Evolutionary conservation across 441 rosid genomes (phyloP), one percentile per base, ranked within the genome.

Genomic region (Rhodomyrtus psidioides): DNA sequence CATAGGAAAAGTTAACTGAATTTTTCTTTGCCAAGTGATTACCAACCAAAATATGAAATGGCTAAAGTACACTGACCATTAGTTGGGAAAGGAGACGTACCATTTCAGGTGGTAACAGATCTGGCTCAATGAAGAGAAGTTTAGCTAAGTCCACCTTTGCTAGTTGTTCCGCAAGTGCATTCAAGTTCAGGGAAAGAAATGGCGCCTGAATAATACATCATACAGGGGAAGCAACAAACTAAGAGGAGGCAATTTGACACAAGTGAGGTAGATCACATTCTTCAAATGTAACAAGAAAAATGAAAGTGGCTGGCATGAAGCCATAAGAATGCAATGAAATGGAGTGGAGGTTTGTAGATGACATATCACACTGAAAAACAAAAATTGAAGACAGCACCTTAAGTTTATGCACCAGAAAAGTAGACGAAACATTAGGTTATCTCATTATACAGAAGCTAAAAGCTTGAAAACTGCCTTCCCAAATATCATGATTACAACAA

Each of bases 61-160:
- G 79, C n/a, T 39, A 12, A 70, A 21, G n/a, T 70, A 70, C 49
- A 39, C 24, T 21, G 44, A 4, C 49, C 79, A 70, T 70, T 26
- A n/a, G 49, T 46, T 24, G 54, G 42, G 5, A 60, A 57, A 9
- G 9, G 70, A 79, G 53, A 75, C 90, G 65, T 93, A 95, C 98
- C 96, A 85, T 86, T 55, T 94, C 95, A 30, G 92, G 65, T 6
- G 95, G 93, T 79, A 97, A 90, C 56, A 95, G 88, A 89, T 97
- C 96, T 46, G 93, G 87, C 83, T 95, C 98, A 62, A 97, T 92
- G 91, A 92, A 95, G 57, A 95, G 96, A 88, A 95, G 89, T 88
- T 92, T 85, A 6, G 94, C 92, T 88, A 95, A 85, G 60, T 95
- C 95, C 59, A 94, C 93, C 84, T 92, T 93, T 70, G 89, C 96